Percentiles rank a stretch among this genome's conserved stretches.
These are phyloP conservation scores for Rhynchospora breviuscula DNA, from an alignment of 176 grass and related monocot species.

Conservation along the genomic window DNA sequence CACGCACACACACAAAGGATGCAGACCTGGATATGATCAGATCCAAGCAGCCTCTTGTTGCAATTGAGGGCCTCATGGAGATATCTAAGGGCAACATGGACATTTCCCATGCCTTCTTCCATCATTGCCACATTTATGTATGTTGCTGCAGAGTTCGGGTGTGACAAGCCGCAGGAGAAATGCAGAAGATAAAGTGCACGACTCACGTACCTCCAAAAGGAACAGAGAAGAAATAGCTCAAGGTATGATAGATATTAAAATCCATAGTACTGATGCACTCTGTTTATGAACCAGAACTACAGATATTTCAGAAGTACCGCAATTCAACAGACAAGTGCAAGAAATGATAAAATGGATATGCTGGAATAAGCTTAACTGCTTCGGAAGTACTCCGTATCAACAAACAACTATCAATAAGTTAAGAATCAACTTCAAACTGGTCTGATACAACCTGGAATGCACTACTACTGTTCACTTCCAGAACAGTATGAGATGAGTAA, in stretches of 20 bases:
- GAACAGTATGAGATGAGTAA: slow-evolving; percentile 1
- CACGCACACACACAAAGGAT: slow-evolving; percentile 2
- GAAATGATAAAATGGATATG: background rate
- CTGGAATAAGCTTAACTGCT: background rate
- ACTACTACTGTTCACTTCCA: background rate
- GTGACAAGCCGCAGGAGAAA: slow-evolving; percentile 90
- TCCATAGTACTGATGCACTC: background rate
- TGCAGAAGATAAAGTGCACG: slow-evolving; percentile 96
- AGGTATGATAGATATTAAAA: background rate
- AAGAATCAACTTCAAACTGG: background rate
- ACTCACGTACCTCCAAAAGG: slow-evolving; percentile 77
- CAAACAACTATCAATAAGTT: background rate
- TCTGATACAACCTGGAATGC: background rate
- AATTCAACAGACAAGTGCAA: background rate
- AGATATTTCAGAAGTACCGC: background rate
- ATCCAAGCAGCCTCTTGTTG: slow-evolving; percentile 92
- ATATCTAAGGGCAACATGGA: slow-evolving; percentile 93
- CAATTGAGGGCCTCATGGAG: slow-evolving; percentile 98
- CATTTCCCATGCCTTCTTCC: slow-evolving; percentile 99
- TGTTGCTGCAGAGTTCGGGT: slow-evolving; percentile 98
- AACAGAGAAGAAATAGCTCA: background rate
- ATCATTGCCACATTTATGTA: slow-evolving; percentile 99
- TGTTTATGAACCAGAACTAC: background rate
- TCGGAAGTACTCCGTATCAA: background rate
- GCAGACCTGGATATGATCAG: slow-evolving; percentile 96